Conservation (phyloP, 352 stramenopile genomes). For the Plasmopara halstedii region DNA sequence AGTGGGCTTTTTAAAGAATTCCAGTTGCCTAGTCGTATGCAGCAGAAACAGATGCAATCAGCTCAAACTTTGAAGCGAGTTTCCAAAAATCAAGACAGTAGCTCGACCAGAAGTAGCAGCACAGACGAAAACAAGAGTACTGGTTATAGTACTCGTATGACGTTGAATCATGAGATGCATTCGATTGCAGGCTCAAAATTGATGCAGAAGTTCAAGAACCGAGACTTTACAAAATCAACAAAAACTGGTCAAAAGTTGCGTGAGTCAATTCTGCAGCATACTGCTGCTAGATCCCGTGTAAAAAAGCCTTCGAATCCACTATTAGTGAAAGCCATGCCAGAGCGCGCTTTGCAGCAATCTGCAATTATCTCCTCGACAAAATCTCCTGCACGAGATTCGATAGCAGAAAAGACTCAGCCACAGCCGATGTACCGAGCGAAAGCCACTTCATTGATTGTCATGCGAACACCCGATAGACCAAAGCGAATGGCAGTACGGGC, state of each 20-base stretch:
- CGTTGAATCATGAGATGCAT: constrained; percentile 7
- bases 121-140: constrained; percentile 5
- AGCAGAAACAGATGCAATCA: constrained; percentile 14
- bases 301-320: constrained; percentile 4
- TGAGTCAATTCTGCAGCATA: constrained; percentile 6
- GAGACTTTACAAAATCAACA: not conserved
- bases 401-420: constrained; percentile 1
- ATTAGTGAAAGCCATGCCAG: constrained; percentile 10
- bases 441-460: constrained; percentile 37
- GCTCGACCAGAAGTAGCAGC: constrained; percentile 4
- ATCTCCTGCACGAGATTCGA: not conserved
- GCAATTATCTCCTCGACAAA: constrained; percentile 1
- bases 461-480: constrained; percentile 73
- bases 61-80: constrained; percentile 14
- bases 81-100: constrained; percentile 12
- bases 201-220: not conserved
- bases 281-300: constrained; percentile 1
- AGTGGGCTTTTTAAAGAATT: constrained; percentile 46
- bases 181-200: constrained; percentile 1
- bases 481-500: constrained; percentile 36
- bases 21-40: constrained; percentile 12
- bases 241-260: constrained; percentile 1
- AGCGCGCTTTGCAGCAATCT: constrained; percentile 6
- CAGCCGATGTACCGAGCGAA: constrained; percentile 4
- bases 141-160: constrained; percentile 1